phyloP scores from a whole-genome alignment of 257 asterid species.

The Agastache rugosa region DNA sequence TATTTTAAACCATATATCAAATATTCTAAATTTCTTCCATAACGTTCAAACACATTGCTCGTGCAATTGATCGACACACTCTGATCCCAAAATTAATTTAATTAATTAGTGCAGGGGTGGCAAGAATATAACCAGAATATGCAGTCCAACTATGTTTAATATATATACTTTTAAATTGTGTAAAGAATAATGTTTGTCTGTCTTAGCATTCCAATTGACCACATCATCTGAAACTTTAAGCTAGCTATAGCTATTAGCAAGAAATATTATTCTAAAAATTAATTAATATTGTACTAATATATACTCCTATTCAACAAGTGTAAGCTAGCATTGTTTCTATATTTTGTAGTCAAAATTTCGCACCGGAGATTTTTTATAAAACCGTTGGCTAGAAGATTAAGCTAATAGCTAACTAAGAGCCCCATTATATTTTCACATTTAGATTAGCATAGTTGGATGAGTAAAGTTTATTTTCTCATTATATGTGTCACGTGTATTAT shows the following conservation, averaged over 20 bases:
- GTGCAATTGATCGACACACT: background rate
- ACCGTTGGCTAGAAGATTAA: no score
- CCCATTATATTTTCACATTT: no score
- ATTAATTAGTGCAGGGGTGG: background rate
- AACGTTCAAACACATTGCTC: background rate
- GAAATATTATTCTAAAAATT: background rate
- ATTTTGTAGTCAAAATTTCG: no score
- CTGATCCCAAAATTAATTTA: background rate
- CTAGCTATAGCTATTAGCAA: background rate
- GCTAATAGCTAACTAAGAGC: no score
- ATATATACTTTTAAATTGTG: background rate
- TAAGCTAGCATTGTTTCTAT: background rate
- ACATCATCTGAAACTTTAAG: background rate
- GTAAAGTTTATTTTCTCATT: no score
- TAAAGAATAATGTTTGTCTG: no score
- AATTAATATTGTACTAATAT: no score
- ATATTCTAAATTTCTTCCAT: no score
- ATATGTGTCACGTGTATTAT: no score
- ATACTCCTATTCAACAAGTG: background rate
- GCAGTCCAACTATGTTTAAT: background rate
- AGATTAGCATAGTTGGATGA: no score
- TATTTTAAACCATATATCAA: background rate
- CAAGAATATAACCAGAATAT: constrained; percentile 3
- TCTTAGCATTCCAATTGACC: background rate
- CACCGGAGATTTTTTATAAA: no score